A percentile compares a stretch with the other conserved stretches of the same genome.
Conservation (phyloP, 2,329 filamentous ascomycete species). For the Neonectria faginata region DNA sequence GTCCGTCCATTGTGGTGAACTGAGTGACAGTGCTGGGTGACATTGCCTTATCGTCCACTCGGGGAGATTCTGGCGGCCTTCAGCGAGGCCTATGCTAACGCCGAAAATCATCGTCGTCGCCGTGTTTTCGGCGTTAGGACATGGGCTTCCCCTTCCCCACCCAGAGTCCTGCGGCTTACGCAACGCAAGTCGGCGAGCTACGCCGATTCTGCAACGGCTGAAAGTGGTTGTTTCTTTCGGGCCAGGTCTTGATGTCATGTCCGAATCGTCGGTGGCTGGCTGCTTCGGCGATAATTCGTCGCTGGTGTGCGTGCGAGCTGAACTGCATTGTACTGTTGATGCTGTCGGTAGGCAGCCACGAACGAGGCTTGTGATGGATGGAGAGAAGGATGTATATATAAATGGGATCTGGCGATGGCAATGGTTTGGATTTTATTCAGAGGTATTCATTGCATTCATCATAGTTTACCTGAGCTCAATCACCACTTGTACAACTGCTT, state of each 20-base stretch:
- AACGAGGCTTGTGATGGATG: neutral
- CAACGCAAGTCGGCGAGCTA: neutral
- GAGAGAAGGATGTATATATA: neutral
- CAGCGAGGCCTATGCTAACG: no score
- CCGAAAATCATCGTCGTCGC: slow-evolving; percentile 4
- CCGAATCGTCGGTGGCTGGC: neutral
- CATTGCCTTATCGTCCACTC: no score
- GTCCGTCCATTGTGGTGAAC: no score
- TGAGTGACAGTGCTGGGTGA: no score
- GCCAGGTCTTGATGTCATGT: slow-evolving; percentile 12
- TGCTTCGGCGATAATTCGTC: slow-evolving; percentile 33
- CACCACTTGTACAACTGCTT: no score
- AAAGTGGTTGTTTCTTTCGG: neutral
- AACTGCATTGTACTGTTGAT: neutral
- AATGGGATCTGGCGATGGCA: neutral
- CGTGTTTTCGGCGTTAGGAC: slow-evolving; percentile 13
- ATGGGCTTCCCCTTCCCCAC: neutral
- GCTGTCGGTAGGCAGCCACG: neutral
- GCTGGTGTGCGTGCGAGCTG: neutral
- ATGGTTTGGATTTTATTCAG: neutral
- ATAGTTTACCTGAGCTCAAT: neutral
- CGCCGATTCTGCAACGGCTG: neutral
- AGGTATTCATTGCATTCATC: neutral
- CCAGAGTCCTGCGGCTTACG: neutral
- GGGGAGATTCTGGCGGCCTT: no score